Evolutionary conservation across 495 filamentous ascomycete genomes (phyloP).

Genomic region (Annulohypoxylon maeteangense): DNA sequence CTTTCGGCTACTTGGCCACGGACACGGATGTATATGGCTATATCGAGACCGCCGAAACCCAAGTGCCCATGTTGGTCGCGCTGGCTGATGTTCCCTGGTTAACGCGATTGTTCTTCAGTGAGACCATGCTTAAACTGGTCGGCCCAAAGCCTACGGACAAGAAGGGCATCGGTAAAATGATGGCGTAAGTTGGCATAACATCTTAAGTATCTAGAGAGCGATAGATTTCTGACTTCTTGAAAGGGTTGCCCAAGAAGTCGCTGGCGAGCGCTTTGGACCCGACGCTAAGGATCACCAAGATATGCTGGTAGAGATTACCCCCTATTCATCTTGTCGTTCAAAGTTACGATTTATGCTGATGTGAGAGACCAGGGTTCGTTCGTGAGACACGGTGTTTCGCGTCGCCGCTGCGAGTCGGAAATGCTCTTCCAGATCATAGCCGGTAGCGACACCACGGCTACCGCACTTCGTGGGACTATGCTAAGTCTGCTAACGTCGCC

Average conservation of each 20-base stretch:
- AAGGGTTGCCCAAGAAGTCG: slow-evolving; percentile 43
- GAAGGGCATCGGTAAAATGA: slow-evolving; percentile 45
- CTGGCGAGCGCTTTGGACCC: slow-evolving; percentile 45
- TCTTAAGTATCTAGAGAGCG: background rate
- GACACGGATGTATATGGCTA: slow-evolving; percentile 60
- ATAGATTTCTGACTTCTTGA: background rate
- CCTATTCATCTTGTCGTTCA: background rate
- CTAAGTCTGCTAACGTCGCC: slow-evolving; percentile 58
- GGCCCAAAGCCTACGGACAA: slow-evolving; percentile 40
- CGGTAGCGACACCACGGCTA: slow-evolving; percentile 67
- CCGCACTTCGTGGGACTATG: slow-evolving; percentile 65
- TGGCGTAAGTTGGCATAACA: slow-evolving; percentile 30
- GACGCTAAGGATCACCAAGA: slow-evolving; percentile 49
- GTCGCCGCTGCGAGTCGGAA: slow-evolving; percentile 53
- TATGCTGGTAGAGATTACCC: slow-evolving; percentile 51
- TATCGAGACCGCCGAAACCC: slow-evolving; percentile 47
- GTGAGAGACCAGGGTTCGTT: slow-evolving; percentile 49
- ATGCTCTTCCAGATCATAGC: slow-evolving; percentile 53
- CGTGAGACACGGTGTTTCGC: slow-evolving; percentile 53
- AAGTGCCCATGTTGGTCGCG: slow-evolving; percentile 40
- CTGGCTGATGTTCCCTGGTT: slow-evolving; percentile 39
- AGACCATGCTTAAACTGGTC: slow-evolving; percentile 36
- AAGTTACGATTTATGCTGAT: background rate
- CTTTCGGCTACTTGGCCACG: slow-evolving; percentile 55
- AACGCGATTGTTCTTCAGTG: slow-evolving; percentile 11